These are phyloP conservation scores for Aspergillus incahuasiensis DNA, from an alignment of 495 filamentous ascomycete genomes.

Conservation along the genomic window DNA sequence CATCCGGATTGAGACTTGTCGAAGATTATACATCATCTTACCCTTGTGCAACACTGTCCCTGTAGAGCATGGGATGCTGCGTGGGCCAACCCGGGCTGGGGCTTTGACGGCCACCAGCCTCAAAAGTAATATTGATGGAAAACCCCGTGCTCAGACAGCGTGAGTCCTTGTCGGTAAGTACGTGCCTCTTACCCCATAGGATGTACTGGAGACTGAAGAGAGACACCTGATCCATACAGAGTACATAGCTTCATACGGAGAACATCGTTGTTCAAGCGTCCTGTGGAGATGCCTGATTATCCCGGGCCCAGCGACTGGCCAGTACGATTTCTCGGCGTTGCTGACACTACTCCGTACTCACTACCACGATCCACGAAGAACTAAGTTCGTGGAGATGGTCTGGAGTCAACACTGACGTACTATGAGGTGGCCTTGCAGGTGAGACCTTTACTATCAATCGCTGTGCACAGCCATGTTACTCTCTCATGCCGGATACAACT, in stretches of 20 bases:
- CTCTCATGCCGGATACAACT: conserved; percentile 6
- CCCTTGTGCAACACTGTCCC: conserved; percentile 16
- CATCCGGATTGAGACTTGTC: conserved; percentile 12
- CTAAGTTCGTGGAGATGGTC: conserved; percentile 16
- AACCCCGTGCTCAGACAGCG: conserved; percentile 13
- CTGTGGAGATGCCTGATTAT: conserved; percentile 17
- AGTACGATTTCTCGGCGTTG: conserved; percentile 11
- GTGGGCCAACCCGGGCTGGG: conserved; percentile 19
- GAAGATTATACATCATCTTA: conserved; percentile 19
- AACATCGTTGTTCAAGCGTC: conserved; percentile 9
- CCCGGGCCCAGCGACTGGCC: conserved; percentile 16
- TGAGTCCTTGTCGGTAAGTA: background rate
- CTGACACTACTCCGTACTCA: no score
- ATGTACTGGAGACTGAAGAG: background rate
- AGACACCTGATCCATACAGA: conserved; percentile 10
- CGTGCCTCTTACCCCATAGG: background rate
- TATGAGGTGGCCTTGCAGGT: conserved; percentile 25
- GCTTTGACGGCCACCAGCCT: conserved; percentile 20
- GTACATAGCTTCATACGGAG: conserved; percentile 11
- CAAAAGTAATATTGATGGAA: conserved; percentile 6
- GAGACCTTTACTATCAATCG: conserved; percentile 9
- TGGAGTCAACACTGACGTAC: conserved; percentile 23
- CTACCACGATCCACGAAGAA: conserved; percentile 9
- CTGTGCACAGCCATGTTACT: conserved; percentile 12
- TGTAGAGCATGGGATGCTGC: conserved; percentile 19